Base-by-base conservation (phyloP, 1,284 basidiomycete genomes). In the Xerocomus tenax region DNA sequence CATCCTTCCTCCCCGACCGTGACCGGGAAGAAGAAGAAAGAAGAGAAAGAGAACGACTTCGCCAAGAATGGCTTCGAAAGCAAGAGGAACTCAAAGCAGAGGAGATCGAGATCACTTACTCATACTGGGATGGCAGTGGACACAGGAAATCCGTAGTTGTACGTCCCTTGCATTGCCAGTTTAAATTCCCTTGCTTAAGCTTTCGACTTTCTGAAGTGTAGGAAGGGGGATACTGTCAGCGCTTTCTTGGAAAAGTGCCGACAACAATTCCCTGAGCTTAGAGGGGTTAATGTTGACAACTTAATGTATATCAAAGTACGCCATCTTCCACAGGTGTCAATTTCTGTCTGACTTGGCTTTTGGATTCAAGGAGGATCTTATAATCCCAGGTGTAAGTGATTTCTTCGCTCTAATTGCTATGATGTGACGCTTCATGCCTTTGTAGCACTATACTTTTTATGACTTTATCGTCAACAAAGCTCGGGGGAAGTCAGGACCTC, bases 391-490 rank as follows among this genome's bases (percentile, higher is more conserved):
- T 62, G 91, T 91, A 67, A 50, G 80, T 52, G 12, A 29, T 45
- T 51, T 44, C 13, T 19, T 35, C 16, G 43, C 23, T 28, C 35
- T 21, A 19, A 8, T 34, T 42, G 18, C 30, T 25, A 39, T 47
- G 35, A 44, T 10, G 4, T 13, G 12, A 21, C 18, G 3, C 19
- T 45, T 67, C 43, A 66, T 52, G 38, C 43, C 44, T 30, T 42
- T 53, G 15, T 66, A 98, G 88, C 95, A 98, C 66, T 83, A 97
- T 68, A 96, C 93, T 3, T 98, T 98, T 66, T 98, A 98, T 69
- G 91, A 97, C 70, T 98, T 98, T 59, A 96, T 98, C 61, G 76
- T 98, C 58, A 96, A 97, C 77, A 97, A 97, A 71, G 92, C 95
- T 3, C 83, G 96, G 25, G 96, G 96, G 18, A 98, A 98, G 70